Evolutionary conservation across 1,139 yeast genomes (phyloP).

Genomic region (Geotrichum cucujoidarum): DNA sequence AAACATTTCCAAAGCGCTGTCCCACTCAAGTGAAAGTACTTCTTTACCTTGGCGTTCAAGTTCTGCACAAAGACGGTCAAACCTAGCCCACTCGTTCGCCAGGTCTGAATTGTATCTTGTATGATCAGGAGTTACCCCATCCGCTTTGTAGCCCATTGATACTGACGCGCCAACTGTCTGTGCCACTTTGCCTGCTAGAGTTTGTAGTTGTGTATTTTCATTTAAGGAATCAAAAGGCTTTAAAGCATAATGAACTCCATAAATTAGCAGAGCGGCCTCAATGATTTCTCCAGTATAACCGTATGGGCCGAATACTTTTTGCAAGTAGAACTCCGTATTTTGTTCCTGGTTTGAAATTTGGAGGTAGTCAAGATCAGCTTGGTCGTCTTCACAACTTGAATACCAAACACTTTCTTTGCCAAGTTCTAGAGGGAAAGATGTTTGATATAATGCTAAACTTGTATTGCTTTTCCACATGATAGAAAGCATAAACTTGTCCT

Average conservation of each 20-base stretch:
- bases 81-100: conserved; percentile 51
- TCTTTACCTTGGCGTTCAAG: conserved; percentile 56
- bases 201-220: conserved; percentile 20
- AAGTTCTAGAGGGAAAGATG: conserved; percentile 3
- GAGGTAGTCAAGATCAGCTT: conserved; percentile 11
- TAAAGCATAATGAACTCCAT: conserved; percentile 31
- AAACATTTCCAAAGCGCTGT: conserved; percentile 19
- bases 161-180: conserved; percentile 32
- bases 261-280: conserved; percentile 41
- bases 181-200: conserved; percentile 35
- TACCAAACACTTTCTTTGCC: conserved; percentile 7
- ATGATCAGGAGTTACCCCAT: conserved; percentile 20
- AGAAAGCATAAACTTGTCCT: conserved; percentile 32
- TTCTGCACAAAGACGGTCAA: conserved; percentile 63
- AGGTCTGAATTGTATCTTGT: conserved; percentile 32
- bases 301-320: conserved; percentile 47
- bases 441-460: conserved; percentile 43
- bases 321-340: conserved; percentile 40
- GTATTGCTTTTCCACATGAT: conserved; percentile 64
- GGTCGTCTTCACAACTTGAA: conserved; percentile 10
- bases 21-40: conserved; percentile 42
- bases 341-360: conserved; percentile 20
- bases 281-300: conserved; percentile 45
- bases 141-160: conserved; percentile 20
- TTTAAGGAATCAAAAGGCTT: background rate